Evolutionary conservation across 2,329 filamentous ascomycete genomes (phyloP), one percentile per base, ranked within the genome.

Genomic region (Aspergillus neoniger): DNA sequence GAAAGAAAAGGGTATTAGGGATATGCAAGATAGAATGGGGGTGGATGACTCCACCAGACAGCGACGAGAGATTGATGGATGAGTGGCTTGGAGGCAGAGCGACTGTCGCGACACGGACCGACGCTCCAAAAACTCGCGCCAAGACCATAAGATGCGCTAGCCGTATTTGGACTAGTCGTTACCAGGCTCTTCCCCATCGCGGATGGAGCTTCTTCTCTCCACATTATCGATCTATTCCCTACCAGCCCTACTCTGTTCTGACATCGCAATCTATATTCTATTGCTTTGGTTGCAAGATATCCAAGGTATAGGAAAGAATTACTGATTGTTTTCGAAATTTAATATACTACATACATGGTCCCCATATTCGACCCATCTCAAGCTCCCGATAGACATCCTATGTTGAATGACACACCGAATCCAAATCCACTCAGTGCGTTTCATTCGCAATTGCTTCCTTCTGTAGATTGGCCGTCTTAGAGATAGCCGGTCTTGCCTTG

Each of bases 71-170:
- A 53, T 61, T 36, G 32, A 36, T 36, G 32, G 58, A 44, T 63
- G 62, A 65, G 61, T 69, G 69, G 64, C 61, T 65, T 58, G 56
- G 61, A 60, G 61, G 62, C 68, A 62, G 71, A 68, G 67, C 63
- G 66, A 62, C 61, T 63, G 64, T 69, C 70, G 70, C 67, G 69
- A 73, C 71, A 70, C 69, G 69, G 67, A 63, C 53, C 66, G 64
- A 67, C 67, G 64, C 69, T 69, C 69, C 68, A 71, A 73, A 73
- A 73, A 71, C 70, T 74, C 72, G 70, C 71, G 72, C 71, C 71
- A 74, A 74, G 72, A 69, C 28, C 36, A 14, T 23, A 17, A 32
- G 49, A 17, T 14, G 58, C 65, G 58, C 70, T 72, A 71, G 49
- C 62, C 59, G 0, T 5, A 48, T 65, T 51, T 1, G 59, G 62